Evolutionary conservation across 805 yeast species (phyloP).

Genomic region (Wickerhamiella shivajii): DNA sequence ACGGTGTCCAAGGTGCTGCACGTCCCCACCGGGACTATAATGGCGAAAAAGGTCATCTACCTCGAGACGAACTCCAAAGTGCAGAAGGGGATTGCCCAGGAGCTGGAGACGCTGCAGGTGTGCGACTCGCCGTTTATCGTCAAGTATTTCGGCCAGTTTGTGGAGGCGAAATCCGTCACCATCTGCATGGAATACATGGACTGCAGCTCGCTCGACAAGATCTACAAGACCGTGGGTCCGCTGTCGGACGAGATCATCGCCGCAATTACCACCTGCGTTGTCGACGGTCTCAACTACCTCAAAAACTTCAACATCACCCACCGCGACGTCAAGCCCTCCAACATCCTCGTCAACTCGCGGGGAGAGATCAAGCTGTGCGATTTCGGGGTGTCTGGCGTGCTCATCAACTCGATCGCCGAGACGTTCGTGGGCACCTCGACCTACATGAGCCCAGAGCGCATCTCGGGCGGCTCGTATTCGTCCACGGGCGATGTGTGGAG

Average conservation of each 20-base stretch:
- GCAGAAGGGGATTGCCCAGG: constrained; percentile 74
- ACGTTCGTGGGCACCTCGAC: constrained; percentile 97
- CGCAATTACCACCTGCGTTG: constrained; percentile 59
- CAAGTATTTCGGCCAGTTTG: constrained; percentile 81
- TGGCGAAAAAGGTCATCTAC: constrained; percentile 83
- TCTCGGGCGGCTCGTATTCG: constrained; percentile 86
- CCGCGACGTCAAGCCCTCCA: constrained; percentile 91
- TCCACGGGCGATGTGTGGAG: constrained; percentile 98
- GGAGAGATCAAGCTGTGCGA: constrained; percentile 91
- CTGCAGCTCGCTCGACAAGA: constrained; percentile 80
- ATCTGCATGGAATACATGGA: constrained; percentile 95
- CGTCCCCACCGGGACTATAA: constrained; percentile 69
- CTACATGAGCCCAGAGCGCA: constrained; percentile 95
- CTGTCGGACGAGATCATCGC: constrained; percentile 56
- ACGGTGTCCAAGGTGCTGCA: constrained; percentile 80
- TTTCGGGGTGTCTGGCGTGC: constrained; percentile 88
- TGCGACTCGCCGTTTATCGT: constrained; percentile 71
- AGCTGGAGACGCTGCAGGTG: constrained; percentile 78
- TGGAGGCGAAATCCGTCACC: constrained; percentile 55
- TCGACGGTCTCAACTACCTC: constrained; percentile 67
- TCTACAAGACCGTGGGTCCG: constrained; percentile 45
- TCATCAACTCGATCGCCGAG: constrained; percentile 88
- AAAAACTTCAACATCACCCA: constrained; percentile 83
- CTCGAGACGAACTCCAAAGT: constrained; percentile 69
- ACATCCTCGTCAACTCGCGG: constrained; percentile 69